Evolutionary conservation across 345 rosid genomes (phyloP).

Genomic region (Populus ilicifolia): DNA sequence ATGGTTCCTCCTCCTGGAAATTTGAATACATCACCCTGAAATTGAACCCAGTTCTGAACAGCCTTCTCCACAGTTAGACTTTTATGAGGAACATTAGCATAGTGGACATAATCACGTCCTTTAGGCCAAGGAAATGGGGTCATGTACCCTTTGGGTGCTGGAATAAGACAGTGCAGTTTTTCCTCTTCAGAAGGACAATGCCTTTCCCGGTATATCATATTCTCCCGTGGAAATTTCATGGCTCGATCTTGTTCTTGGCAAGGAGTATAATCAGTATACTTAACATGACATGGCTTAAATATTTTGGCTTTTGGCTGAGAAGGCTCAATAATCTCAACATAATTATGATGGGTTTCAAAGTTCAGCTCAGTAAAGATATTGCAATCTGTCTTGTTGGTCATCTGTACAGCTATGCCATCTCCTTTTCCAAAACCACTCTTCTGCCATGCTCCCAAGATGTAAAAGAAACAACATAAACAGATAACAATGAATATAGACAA

Average conservation of each 20-base stretch:
- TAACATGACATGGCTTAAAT: slow-evolving; percentile 72
- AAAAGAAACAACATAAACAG: slow-evolving; percentile 83
- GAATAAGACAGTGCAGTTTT: slow-evolving; percentile 78
- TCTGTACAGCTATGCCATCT: slow-evolving; percentile 62
- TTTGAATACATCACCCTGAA: slow-evolving; percentile 78
- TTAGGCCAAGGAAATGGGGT: slow-evolving; percentile 97
- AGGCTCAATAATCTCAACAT: slow-evolving; percentile 47
- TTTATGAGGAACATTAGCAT: slow-evolving; percentile 90
- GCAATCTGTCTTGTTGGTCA: slow-evolving; percentile 67
- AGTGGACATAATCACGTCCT: slow-evolving; percentile 83
- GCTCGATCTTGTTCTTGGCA: slow-evolving; percentile 95
- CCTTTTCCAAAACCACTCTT: slow-evolving; percentile 91
- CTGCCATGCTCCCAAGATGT: slow-evolving; percentile 95
- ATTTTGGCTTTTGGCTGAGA: slow-evolving; percentile 48
- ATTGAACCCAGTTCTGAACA: slow-evolving; percentile 89
- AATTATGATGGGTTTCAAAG: slow-evolving; percentile 76
- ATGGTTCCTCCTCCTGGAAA: slow-evolving; percentile 99
- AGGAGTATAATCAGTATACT: slow-evolving; percentile 81
- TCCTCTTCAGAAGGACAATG: slow-evolving; percentile 86
- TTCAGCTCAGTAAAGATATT: slow-evolving; percentile 51
- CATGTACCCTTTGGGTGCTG: slow-evolving; percentile 87
- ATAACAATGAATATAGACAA: slow-evolving; percentile 66
- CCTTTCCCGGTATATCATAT: slow-evolving; percentile 90
- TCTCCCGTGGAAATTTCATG: slow-evolving; percentile 87
- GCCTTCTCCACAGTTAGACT: slow-evolving; percentile 87